phyloP scores from a whole-genome alignment of 176 grass and related monocot genomes.

The Cymbopogon citratus region DNA sequence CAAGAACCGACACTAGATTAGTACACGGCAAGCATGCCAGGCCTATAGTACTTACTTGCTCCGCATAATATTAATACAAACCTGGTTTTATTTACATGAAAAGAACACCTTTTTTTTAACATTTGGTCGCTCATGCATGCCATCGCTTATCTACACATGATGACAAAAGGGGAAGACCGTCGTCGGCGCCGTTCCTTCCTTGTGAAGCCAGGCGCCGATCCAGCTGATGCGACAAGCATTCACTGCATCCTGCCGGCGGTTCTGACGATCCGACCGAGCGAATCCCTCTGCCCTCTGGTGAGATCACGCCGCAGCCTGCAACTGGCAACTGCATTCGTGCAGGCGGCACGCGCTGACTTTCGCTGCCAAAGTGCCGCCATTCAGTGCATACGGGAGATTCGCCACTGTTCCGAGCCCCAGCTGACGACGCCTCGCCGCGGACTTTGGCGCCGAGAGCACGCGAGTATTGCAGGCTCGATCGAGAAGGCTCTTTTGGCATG shows the following conservation, averaged over 20 bases:
- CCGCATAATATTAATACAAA: too few relatives aligned
- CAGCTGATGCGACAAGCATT: not conserved
- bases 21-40: not conserved
- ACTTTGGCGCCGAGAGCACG: not conserved
- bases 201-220: not conserved
- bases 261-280: not conserved
- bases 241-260: not conserved
- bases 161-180: not conserved
- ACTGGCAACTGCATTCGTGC: not conserved
- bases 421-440: not conserved
- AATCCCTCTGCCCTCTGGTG: not conserved
- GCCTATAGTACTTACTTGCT: too few relatives aligned
- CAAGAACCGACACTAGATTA: not conserved
- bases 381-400: not conserved
- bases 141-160: not conserved
- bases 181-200: not conserved
- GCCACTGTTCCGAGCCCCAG: not conserved
- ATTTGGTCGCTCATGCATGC: not conserved
- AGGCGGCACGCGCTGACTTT: slow-evolving; percentile 10
- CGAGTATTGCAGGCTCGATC: not conserved
- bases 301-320: not conserved
- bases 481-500: not conserved
- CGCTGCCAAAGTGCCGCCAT: too few relatives aligned
- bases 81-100: not conserved
- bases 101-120: not conserved